phyloP scores from a whole-genome alignment of 371 early-diverging fungal species.

The Lichtheimia hyalospora region DNA sequence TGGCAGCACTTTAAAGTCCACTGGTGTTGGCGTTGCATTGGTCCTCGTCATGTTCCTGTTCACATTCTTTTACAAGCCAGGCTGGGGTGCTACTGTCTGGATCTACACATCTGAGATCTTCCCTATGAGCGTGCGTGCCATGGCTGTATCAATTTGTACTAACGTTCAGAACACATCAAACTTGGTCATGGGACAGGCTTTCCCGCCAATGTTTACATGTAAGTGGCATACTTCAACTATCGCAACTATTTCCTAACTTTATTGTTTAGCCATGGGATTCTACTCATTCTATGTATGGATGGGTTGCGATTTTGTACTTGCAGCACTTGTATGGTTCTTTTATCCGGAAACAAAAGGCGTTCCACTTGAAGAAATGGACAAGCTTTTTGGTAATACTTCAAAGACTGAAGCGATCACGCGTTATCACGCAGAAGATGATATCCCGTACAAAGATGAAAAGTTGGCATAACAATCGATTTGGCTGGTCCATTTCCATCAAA shows the following conservation, averaged over 20 bases:
- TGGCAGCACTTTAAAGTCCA: conserved; percentile 6
- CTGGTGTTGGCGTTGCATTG: conserved; percentile 22
- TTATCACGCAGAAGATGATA: neutral
- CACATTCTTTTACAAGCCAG: conserved; percentile 30
- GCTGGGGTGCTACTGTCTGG: conserved; percentile 92
- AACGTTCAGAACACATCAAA: conserved; percentile 83
- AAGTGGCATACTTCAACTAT: conserved; percentile 22
- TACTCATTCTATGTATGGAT: conserved; percentile 28
- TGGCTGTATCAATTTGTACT: conserved; percentile 78
- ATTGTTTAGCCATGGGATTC: conserved; percentile 39
- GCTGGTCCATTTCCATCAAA: too few relatives aligned
- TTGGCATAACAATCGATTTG: neutral
- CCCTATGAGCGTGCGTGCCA: conserved; percentile 69
- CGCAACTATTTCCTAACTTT: conserved; percentile 6
- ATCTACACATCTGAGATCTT: conserved; percentile 86
- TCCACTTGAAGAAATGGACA: conserved; percentile 76
- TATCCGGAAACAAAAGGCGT: conserved; percentile 80
- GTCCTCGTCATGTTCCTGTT: conserved; percentile 28
- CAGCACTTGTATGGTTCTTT: conserved; percentile 58
- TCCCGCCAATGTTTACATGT: conserved; percentile 64
- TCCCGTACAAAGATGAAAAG: conserved; percentile 5
- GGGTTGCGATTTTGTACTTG: conserved; percentile 38
- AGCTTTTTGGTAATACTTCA: conserved; percentile 38
- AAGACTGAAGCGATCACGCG: neutral
- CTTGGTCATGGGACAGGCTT: conserved; percentile 58